phyloP scores from a whole-genome alignment of 257 asterid genomes.

The Fraxinus cuspidata region DNA sequence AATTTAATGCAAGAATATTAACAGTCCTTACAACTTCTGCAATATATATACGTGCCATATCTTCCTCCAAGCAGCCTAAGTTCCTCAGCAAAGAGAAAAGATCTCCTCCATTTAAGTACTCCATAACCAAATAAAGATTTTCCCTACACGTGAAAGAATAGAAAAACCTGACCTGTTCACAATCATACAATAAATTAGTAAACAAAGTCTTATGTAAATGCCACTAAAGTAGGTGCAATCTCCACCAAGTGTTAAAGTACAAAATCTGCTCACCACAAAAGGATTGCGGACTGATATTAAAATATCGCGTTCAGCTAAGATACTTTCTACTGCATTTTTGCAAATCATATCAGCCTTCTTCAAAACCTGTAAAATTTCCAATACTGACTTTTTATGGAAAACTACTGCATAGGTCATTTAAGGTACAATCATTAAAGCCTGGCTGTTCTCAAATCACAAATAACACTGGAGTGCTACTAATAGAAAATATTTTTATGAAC shows the following conservation, averaged over 20 bases:
- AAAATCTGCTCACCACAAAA: conserved; percentile 81
- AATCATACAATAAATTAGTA: conserved; percentile 52
- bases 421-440: conserved; percentile 18
- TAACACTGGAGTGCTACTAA: background rate
- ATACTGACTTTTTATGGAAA: conserved; percentile 23
- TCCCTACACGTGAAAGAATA: conserved; percentile 99
- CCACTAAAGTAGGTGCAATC: conserved; percentile 21
- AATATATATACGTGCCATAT: conserved; percentile 78
- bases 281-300: conserved; percentile 96
- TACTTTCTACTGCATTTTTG: conserved; percentile 94
- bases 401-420: conserved; percentile 13
- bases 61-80: conserved; percentile 97
- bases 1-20: conserved; percentile 20
- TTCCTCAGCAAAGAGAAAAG: conserved; percentile 82
- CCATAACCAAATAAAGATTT: conserved; percentile 98
- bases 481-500: background rate
- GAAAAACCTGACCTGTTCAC: conserved; percentile 98
- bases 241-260: conserved; percentile 15
- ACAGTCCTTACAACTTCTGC: conserved; percentile 91
- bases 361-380: conserved; percentile 63
- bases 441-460: background rate
- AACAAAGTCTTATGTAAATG: conserved; percentile 19
- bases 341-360: conserved; percentile 95
- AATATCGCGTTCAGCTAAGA: conserved; percentile 96
- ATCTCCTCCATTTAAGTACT: conserved; percentile 98